A percentile compares a stretch with the other conserved stretches of the same genome.
These are phyloP conservation scores for Carex cristatella DNA, from an alignment of 176 grass and related monocot species.

Conservation along the genomic window DNA sequence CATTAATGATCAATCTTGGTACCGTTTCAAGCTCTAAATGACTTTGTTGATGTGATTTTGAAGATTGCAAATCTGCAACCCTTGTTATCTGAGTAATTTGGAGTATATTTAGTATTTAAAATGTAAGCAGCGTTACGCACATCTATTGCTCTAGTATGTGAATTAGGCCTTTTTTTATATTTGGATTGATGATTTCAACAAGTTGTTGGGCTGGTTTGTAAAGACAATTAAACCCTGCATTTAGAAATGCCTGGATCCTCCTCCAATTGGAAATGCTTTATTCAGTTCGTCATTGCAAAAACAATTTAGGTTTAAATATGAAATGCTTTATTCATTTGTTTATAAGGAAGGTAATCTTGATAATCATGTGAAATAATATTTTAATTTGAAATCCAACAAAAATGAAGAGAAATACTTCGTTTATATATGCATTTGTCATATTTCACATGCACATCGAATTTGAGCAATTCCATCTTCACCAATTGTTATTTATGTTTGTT, in stretches of 20 bases:
- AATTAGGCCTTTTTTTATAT: background rate
- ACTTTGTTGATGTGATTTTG: background rate
- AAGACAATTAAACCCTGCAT: background rate
- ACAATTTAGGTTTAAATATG: background rate
- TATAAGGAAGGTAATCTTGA: background rate
- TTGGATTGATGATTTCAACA: background rate
- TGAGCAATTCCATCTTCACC: no score
- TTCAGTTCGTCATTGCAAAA: background rate
- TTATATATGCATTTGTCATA: background rate
- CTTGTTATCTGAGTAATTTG: background rate
- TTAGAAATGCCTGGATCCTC: background rate
- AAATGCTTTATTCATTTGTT: background rate
- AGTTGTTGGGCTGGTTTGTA: background rate
- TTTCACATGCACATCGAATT: no score
- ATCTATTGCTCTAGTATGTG: background rate
- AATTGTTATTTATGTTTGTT: background rate
- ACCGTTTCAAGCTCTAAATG: background rate
- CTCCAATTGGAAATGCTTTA: background rate
- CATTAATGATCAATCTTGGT: background rate
- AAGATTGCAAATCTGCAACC: background rate
- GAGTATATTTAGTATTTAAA: background rate
- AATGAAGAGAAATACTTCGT: background rate
- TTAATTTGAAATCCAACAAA: background rate
- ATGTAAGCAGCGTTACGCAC: background rate
- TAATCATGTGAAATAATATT: background rate